phyloP scores from a whole-genome alignment of 2,329 filamentous ascomycete species.

The Colletotrichum orchidophilum region DNA sequence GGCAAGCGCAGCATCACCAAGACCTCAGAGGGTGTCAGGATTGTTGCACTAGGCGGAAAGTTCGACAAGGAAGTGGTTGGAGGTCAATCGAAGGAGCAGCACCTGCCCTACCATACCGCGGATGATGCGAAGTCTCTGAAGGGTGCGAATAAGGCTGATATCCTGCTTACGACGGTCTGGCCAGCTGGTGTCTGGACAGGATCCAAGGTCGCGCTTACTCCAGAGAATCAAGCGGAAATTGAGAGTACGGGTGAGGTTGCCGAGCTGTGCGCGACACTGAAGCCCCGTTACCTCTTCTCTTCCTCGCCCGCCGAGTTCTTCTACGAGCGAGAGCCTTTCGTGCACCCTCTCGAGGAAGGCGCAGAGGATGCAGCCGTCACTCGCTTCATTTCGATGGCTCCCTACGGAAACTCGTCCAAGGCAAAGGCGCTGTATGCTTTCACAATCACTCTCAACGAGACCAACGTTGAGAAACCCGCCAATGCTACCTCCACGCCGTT shows the following conservation, averaged over 20 bases:
- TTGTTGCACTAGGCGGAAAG: constrained; percentile 85
- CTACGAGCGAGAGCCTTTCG: constrained; percentile 94
- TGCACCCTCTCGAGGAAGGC: constrained; percentile 66
- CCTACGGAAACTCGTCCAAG: constrained; percentile 79
- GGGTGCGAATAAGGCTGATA: constrained; percentile 82
- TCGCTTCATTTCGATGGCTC: constrained; percentile 88
- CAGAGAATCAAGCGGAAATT: constrained; percentile 61
- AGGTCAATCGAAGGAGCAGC: constrained; percentile 75
- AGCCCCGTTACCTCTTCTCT: constrained; percentile 92
- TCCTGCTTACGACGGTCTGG: constrained; percentile 89
- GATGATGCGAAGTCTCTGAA: constrained; percentile 80
- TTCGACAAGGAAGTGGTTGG: constrained; percentile 69
- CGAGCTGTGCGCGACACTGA: constrained; percentile 80
- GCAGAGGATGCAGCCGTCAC: constrained; percentile 71
- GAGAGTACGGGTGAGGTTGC: constrained; percentile 73
- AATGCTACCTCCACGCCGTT: constrained; percentile 84
- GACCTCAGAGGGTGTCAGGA: constrained; percentile 87
- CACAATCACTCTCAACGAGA: constrained; percentile 71
- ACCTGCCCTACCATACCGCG: constrained; percentile 80
- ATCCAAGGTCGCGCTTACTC: constrained; percentile 69
- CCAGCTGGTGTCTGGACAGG: constrained; percentile 76
- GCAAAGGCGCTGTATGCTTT: constrained; percentile 86
- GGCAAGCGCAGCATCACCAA: constrained; percentile 89
- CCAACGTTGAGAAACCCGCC: constrained; percentile 67
- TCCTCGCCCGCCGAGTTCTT: constrained; percentile 72